These are phyloP conservation scores for Solanum phureja DNA, from an alignment of 257 asterid species.

Conservation along the genomic window DNA sequence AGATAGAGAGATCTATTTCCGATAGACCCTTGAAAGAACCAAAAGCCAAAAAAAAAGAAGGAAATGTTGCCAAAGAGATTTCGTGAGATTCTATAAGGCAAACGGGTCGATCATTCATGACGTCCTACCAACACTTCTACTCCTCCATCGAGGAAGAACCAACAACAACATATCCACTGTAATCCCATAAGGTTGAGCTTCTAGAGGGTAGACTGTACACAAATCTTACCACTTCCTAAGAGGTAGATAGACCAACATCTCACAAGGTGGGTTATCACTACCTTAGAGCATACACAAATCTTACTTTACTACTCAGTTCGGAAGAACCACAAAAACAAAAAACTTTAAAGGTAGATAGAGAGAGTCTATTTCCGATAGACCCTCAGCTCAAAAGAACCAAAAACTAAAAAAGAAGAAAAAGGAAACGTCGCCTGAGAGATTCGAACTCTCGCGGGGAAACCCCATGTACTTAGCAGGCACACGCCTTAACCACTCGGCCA, in stretches of 20 bases:
- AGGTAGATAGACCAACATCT: not conserved
- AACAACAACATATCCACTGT: not conserved
- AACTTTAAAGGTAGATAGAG: too few relatives aligned
- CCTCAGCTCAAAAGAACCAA: not conserved
- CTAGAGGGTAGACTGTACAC: not conserved
- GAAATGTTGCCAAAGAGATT: slow-evolving; percentile 45
- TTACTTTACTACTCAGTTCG: too few relatives aligned
- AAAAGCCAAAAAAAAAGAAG: not conserved
- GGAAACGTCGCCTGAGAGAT: slow-evolving; percentile 89
- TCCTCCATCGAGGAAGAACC: not conserved
- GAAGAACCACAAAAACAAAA: too few relatives aligned
- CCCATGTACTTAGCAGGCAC: slow-evolving; percentile 62
- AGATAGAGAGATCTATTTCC: too few relatives aligned
- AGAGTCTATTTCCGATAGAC: not conserved
- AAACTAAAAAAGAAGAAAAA: too few relatives aligned
- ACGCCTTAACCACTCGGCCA: slow-evolving; percentile 89
- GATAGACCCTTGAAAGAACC: not conserved
- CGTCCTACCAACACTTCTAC: not conserved
- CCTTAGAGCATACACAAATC: not conserved
- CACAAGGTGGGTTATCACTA: not conserved
- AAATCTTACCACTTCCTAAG: not conserved
- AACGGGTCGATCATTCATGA: not conserved
- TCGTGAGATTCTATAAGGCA: not conserved
- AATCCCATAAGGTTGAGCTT: too few relatives aligned
- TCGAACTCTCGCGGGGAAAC: slow-evolving; percentile 99